Evolutionary conservation across 306 rosid genomes (phyloP).

Genomic region (Medicago lupulina): DNA sequence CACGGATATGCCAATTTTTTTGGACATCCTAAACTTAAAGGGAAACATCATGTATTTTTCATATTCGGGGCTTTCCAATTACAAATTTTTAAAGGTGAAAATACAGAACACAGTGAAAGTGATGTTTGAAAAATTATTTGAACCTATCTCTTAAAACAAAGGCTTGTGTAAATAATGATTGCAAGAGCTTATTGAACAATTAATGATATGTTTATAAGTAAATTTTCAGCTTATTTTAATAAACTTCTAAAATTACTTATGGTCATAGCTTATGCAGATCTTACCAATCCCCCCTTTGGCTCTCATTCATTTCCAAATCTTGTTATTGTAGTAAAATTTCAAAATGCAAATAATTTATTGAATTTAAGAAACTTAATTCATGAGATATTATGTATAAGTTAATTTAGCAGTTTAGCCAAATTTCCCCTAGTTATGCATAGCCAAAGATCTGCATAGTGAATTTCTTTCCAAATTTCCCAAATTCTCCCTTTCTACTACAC

Average conservation of each 20-base stretch:
- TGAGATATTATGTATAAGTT: not conserved
- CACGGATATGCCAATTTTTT: not conserved
- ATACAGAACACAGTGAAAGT: not conserved
- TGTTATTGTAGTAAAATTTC: not conserved
- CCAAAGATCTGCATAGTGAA: conserved; percentile 6
- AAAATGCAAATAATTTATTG: not conserved
- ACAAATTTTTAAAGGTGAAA: not conserved
- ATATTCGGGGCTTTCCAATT: no score
- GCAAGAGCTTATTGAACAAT: not conserved
- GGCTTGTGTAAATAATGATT: not conserved
- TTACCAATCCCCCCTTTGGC: not conserved
- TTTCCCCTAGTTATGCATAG: not conserved
- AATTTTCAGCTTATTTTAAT: not conserved
- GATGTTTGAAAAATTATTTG: not conserved
- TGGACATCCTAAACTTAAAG: not conserved
- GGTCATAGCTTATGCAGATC: not conserved
- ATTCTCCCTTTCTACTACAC: conserved; percentile 8
- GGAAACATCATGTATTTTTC: not conserved
- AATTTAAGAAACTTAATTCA: not conserved
- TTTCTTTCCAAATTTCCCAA: conserved; percentile 11
- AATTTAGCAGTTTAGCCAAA: not conserved
- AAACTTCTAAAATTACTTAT: not conserved
- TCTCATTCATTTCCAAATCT: not conserved
- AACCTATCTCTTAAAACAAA: not conserved
- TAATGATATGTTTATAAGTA: not conserved